phyloP scores from a whole-genome alignment of 805 yeast species.

The Sporopachydermia lactativora region DNA sequence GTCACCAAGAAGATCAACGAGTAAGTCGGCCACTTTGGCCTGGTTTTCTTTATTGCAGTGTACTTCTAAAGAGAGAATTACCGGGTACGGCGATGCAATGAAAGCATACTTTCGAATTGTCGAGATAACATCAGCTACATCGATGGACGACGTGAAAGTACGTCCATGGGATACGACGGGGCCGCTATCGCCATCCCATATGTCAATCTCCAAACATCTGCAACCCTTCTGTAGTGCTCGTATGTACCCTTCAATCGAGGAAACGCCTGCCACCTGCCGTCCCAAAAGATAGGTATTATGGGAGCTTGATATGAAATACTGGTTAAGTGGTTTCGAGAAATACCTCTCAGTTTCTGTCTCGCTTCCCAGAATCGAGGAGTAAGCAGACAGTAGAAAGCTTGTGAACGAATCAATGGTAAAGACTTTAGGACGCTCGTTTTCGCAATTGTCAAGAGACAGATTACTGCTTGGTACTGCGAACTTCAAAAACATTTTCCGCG shows the following conservation, averaged over 20 bases:
- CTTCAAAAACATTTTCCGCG: neutral
- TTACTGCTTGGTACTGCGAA: constrained; percentile 6
- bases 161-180: constrained; percentile 90
- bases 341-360: constrained; percentile 19
- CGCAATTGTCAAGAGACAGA: constrained; percentile 7
- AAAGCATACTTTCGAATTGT: constrained; percentile 79
- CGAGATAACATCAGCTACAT: constrained; percentile 51
- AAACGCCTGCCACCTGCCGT: constrained; percentile 72
- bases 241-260: constrained; percentile 83
- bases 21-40: constrained; percentile 32
- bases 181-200: constrained; percentile 77
- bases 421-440: neutral
- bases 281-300: constrained; percentile 91
- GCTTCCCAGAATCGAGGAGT: constrained; percentile 14
- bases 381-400: constrained; percentile 21
- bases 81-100: constrained; percentile 73
- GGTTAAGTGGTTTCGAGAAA: constrained; percentile 54
- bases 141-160: constrained; percentile 64
- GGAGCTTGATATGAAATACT: constrained; percentile 83
- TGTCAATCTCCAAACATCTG: constrained; percentile 85
- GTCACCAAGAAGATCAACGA: constrained; percentile 48
- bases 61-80: constrained; percentile 75
- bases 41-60: constrained; percentile 67
- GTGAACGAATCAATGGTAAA: constrained; percentile 17
- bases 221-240: constrained; percentile 85